Conservation (phyloP, 1,139 yeast genomes). For the Wickerhamiella pararugosa region DNA sequence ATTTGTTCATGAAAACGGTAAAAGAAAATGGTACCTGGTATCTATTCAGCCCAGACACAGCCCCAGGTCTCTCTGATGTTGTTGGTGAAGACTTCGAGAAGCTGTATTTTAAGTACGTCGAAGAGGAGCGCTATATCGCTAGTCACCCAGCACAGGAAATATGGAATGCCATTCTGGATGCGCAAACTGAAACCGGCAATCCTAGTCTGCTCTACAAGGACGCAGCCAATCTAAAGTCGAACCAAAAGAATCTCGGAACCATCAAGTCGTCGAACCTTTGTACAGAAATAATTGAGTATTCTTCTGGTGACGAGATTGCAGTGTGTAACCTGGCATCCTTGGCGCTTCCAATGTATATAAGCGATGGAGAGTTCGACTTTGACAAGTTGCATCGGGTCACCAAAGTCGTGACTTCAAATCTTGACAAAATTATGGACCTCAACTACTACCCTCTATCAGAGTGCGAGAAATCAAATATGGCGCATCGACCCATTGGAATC, state of each 20-base stretch:
- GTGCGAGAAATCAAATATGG: conserved; percentile 44
- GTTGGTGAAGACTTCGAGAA: conserved; percentile 56
- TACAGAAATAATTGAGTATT: conserved; percentile 70
- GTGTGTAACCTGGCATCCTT: conserved; percentile 74
- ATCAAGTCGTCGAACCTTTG: conserved; percentile 72
- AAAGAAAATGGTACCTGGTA: conserved; percentile 59
- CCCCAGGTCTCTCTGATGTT: conserved; percentile 55
- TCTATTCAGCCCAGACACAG: conserved; percentile 62
- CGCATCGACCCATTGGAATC: conserved; percentile 59
- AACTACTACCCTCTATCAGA: conserved; percentile 52
- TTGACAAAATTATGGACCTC: conserved; percentile 53
- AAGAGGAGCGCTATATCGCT: conserved; percentile 41
- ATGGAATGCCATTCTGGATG: conserved; percentile 62
- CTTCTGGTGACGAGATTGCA: conserved; percentile 63
- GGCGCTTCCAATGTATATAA: conserved; percentile 50
- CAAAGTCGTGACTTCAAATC: conserved; percentile 46
- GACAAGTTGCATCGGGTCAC: conserved; percentile 44
- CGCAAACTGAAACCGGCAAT: conserved; percentile 75
- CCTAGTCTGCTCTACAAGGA: conserved; percentile 76
- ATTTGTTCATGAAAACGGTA: conserved; percentile 66
- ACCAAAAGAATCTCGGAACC: conserved; percentile 64
- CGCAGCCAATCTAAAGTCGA: conserved; percentile 59
- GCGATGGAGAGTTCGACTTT: conserved; percentile 32
- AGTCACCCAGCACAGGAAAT: conserved; percentile 58
- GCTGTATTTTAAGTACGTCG: conserved; percentile 48